phyloP scores from a whole-genome alignment of 225 moss, liverwort and hornwort species.

The Lunularia cruciata region DNA sequence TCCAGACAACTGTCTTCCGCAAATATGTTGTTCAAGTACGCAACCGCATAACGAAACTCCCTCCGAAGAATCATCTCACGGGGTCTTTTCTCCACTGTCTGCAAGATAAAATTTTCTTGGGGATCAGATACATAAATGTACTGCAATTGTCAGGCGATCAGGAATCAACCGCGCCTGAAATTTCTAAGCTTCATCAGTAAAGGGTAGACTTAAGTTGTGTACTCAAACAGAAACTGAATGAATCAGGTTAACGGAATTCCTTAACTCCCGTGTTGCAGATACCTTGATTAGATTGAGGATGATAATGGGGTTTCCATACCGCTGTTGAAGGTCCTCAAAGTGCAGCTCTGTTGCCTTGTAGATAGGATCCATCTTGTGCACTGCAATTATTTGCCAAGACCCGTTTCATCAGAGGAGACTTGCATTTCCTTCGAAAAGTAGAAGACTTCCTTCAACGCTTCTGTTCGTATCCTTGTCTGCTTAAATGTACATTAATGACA shows the following conservation, averaged over 20 bases:
- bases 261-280: not conserved
- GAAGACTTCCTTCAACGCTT: no score
- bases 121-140: no score
- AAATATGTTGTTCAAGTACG: constrained; percentile 66
- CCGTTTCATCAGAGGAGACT: not conserved
- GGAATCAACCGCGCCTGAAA: no score
- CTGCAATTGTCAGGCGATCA: no score
- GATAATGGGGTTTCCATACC: constrained; percentile 95
- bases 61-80: constrained; percentile 95
- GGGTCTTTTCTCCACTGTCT: constrained; percentile 96
- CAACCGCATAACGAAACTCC: constrained; percentile 83
- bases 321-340: constrained; percentile 73
- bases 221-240: no score
- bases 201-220: no score
- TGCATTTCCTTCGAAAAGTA: no score
- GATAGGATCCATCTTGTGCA: constrained; percentile 79
- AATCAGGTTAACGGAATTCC: no score
- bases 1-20: constrained; percentile 53
- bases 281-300: constrained; percentile 89
- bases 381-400: constrained; percentile 42
- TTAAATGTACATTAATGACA: no score
- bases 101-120: no score
- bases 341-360: constrained; percentile 85
- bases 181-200: no score
- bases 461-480: no score